phyloP scores from a whole-genome alignment of 2,329 filamentous ascomycete species.

The Tolypocladium nubicola region DNA sequence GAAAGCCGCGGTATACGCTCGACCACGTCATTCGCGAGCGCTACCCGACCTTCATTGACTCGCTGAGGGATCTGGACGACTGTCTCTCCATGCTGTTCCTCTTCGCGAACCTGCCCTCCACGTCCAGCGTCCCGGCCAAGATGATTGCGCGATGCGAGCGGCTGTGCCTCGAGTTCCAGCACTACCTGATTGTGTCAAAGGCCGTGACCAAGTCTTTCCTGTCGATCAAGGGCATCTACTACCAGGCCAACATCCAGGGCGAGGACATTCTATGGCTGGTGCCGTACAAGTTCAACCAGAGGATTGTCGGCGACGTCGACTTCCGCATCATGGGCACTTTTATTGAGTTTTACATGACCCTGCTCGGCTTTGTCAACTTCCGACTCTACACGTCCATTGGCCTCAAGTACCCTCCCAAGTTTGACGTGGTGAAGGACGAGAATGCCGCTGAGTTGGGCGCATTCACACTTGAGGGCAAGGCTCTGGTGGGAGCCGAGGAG shows the following conservation, averaged over 20 bases:
- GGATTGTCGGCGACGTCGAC: slow-evolving; percentile 86
- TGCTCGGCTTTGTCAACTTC: slow-evolving; percentile 94
- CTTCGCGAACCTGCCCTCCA: slow-evolving; percentile 92
- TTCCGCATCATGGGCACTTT: slow-evolving; percentile 99
- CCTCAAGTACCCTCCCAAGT: slow-evolving; percentile 91
- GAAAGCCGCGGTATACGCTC: slow-evolving; percentile 79
- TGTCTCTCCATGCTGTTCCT: slow-evolving; percentile 94
- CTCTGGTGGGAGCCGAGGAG: slow-evolving; percentile 44
- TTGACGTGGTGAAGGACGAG: slow-evolving; percentile 79
- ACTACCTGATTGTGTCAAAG: slow-evolving; percentile 89
- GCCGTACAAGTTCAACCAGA: slow-evolving; percentile 95
- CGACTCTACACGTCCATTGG: slow-evolving; percentile 84
- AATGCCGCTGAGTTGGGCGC: slow-evolving; percentile 81
- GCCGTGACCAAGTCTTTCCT: slow-evolving; percentile 92
- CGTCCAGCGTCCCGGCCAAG: slow-evolving; percentile 80
- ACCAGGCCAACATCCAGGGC: slow-evolving; percentile 93
- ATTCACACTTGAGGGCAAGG: slow-evolving; percentile 74
- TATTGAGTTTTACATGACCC: slow-evolving; percentile 95
- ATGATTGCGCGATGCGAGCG: slow-evolving; percentile 93
- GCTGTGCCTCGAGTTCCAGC: slow-evolving; percentile 89
- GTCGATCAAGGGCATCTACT: slow-evolving; percentile 99
- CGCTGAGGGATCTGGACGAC: slow-evolving; percentile 89
- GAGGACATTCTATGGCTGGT: slow-evolving; percentile 97
- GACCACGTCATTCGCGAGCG: slow-evolving; percentile 97
- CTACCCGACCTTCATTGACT: slow-evolving; percentile 94